Evolutionary conservation across 2,329 filamentous ascomycete species (phyloP).

Genomic region (Rhynchosporium graminicola): DNA sequence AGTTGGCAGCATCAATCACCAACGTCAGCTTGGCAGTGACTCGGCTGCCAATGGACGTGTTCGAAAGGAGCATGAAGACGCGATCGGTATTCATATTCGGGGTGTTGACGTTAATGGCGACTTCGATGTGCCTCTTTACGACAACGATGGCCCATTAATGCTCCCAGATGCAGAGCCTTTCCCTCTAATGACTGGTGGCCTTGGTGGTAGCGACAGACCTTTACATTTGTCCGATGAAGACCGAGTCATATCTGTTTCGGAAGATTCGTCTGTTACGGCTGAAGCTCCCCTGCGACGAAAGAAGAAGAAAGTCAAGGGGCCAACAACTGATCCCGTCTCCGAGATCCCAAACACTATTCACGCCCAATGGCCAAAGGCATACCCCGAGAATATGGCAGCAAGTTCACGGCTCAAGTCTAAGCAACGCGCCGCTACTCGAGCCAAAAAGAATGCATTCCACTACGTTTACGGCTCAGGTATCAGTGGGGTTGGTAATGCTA

Average conservation of each 20-base stretch:
- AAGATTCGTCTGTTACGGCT: constrained; percentile 43
- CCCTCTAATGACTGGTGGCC: constrained; percentile 33
- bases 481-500: constrained; percentile 51
- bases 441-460: constrained; percentile 63
- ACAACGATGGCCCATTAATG: constrained; percentile 39
- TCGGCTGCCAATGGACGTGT: constrained; percentile 44
- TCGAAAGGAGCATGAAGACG: constrained; percentile 47
- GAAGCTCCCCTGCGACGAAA: constrained; percentile 42
- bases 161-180: constrained; percentile 40
- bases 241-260: constrained; percentile 27
- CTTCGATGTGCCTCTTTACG: constrained; percentile 30
- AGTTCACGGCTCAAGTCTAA: constrained; percentile 47
- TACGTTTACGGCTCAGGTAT: constrained; percentile 61
- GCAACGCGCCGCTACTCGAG: constrained; percentile 46
- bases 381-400: constrained; percentile 59
- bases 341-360: constrained; percentile 59
- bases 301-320: constrained; percentile 46
- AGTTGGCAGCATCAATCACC: constrained; percentile 19
- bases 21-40: constrained; percentile 37
- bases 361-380: constrained; percentile 57
- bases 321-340: constrained; percentile 51
- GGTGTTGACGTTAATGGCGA: constrained; percentile 38
- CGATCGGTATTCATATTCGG: constrained; percentile 34
- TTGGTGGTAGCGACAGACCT: constrained; percentile 30
- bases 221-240: constrained; percentile 31